Conservation (phyloP, 2,329 filamentous ascomycete genomes). For the Diaporthe australafricana region DNA sequence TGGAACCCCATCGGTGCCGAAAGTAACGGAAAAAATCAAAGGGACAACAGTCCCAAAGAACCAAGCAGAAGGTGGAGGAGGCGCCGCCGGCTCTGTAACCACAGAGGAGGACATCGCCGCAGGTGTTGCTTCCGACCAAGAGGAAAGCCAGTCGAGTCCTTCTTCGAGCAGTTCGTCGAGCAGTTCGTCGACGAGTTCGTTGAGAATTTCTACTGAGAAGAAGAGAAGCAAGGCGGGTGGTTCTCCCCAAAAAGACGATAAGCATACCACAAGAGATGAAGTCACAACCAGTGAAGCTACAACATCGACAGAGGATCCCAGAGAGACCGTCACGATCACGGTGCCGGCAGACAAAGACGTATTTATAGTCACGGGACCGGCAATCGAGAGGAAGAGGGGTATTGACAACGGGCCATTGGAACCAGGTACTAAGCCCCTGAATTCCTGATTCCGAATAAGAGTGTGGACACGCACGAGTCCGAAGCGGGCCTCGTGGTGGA, state of each 20-base stretch:
- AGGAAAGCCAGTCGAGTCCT: no score
- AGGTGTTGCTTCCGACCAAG: no score
- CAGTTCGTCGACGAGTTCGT: no score
- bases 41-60: no score
- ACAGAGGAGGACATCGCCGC: neutral
- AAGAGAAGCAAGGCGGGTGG: no score
- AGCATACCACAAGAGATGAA: no score
- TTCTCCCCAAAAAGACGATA: no score
- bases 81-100: neutral
- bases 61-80: neutral
- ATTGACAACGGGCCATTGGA: neutral
- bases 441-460: neutral
- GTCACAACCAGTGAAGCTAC: neutral
- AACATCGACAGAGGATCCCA: neutral
- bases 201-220: no score
- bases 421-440: neutral
- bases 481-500: neutral
- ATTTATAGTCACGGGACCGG: neutral
- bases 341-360: neutral
- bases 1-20: no score
- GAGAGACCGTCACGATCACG: conserved; percentile 6
- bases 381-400: neutral
- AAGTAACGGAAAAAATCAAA: neutral
- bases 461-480: neutral
- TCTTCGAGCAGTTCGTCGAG: no score